phyloP scores from a whole-genome alignment of 2,329 filamentous ascomycete genomes.

The Penicillium sumatraense region DNA sequence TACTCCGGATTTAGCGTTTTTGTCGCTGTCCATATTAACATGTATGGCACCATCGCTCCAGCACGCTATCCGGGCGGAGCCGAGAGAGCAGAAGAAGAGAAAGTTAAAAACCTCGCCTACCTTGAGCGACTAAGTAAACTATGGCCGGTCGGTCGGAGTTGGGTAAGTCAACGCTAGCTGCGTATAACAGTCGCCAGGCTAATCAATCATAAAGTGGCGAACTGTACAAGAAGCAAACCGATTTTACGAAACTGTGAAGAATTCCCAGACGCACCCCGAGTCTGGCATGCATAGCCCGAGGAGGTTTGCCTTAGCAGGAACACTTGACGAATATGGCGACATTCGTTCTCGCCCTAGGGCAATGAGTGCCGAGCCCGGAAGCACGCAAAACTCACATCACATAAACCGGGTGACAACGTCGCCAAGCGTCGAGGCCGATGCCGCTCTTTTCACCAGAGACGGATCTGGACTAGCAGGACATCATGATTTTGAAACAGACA shows the following conservation, averaged over 20 bases:
- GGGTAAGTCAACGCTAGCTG: constrained; percentile 26
- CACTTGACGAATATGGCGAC: constrained; percentile 43
- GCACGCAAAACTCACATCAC: constrained; percentile 10
- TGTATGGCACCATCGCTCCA: constrained; percentile 42
- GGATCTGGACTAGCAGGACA: constrained; percentile 6
- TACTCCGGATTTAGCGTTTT: constrained; percentile 45
- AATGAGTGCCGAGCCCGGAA: constrained; percentile 15
- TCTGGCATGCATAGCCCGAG: constrained; percentile 30
- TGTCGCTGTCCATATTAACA: constrained; percentile 44
- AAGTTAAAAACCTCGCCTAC: constrained; percentile 36
- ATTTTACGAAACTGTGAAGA: constrained; percentile 40
- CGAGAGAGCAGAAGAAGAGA: constrained; percentile 37
- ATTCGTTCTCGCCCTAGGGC: constrained; percentile 37
- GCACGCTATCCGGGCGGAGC: constrained; percentile 38
- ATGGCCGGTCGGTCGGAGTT: constrained; percentile 41
- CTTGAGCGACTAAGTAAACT: constrained; percentile 37
- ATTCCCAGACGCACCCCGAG: constrained; percentile 25
- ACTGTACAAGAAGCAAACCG: constrained; percentile 41
- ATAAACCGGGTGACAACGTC: constrained; percentile 5
- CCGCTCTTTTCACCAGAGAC: constrained; percentile 9
- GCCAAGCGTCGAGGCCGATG: constrained; percentile 10
- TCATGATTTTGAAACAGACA: constrained; percentile 39
- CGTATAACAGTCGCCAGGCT: neutral
- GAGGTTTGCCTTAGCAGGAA: constrained; percentile 37
- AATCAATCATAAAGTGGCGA: constrained; percentile 32